Evolutionary conservation across 2,329 filamentous ascomycete genomes (phyloP).

Genomic region (Elsinoe necatrix): DNA sequence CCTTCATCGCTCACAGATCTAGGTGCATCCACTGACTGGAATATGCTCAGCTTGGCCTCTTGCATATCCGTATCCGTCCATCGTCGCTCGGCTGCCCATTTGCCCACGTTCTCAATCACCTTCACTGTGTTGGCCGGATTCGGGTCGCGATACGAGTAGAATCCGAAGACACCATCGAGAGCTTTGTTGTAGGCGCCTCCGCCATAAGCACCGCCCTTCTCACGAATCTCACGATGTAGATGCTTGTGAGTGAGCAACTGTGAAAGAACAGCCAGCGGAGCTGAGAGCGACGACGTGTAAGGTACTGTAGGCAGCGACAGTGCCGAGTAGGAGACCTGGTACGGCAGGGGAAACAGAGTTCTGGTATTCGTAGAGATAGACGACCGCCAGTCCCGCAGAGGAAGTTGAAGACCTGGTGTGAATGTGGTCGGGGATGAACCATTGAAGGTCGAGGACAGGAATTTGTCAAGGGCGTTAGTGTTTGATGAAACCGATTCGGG

Average conservation of each 20-base stretch:
- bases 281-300: conserved; percentile 66
- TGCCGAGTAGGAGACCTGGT: conserved; percentile 92
- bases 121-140: conserved; percentile 82
- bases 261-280: conserved; percentile 77
- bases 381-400: conserved; percentile 19
- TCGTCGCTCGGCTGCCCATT: conserved; percentile 70
- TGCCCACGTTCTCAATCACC: conserved; percentile 74
- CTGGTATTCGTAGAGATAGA: conserved; percentile 45
- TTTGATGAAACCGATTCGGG: conserved; percentile 63
- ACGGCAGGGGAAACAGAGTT: conserved; percentile 87
- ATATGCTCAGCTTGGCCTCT: conserved; percentile 91
- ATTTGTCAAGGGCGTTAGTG: conserved; percentile 59
- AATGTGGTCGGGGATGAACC: conserved; percentile 26
- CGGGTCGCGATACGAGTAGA: conserved; percentile 94
- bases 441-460: conserved; percentile 42
- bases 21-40: conserved; percentile 85
- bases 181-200: conserved; percentile 77
- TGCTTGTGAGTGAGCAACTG: conserved; percentile 94
- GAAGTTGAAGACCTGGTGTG: conserved; percentile 16
- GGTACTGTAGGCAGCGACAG: conserved; percentile 74
- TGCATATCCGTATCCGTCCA: conserved; percentile 84
- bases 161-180: conserved; percentile 78
- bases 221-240: conserved; percentile 91
- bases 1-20: conserved; percentile 80
- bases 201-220: conserved; percentile 94